phyloP scores from a whole-genome alignment of 2,329 filamentous ascomycete genomes.

The Aspergillus thermomutatus region DNA sequence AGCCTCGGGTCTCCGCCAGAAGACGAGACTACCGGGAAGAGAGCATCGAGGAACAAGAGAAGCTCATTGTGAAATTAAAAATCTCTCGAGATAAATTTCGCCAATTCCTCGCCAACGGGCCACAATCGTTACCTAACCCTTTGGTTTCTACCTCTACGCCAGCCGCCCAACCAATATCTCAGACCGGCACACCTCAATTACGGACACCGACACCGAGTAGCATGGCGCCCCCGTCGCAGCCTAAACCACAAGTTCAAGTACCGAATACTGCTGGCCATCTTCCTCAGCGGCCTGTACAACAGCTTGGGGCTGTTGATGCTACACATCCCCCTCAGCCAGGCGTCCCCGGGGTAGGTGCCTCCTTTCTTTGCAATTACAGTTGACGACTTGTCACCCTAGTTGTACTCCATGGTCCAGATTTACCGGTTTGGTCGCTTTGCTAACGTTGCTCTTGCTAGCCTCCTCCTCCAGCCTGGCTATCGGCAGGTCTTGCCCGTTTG shows the following conservation, averaged over 20 bases:
- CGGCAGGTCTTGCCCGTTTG: constrained; percentile 67
- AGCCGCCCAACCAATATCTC: constrained; percentile 43
- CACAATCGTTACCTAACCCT: constrained; percentile 23
- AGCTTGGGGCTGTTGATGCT: constrained; percentile 46
- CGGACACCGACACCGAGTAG: constrained; percentile 51
- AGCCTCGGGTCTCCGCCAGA: constrained; percentile 65
- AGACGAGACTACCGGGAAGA: constrained; percentile 72
- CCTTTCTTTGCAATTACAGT: too few species aligned
- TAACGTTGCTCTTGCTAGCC: constrained; percentile 53
- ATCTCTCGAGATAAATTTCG: constrained; percentile 69
- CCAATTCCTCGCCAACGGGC: constrained; percentile 56
- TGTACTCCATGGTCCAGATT: too few species aligned
- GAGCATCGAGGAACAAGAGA: constrained; percentile 67
- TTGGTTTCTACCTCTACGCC: constrained; percentile 40
- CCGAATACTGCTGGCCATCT: constrained; percentile 16
- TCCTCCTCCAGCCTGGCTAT: constrained; percentile 82
- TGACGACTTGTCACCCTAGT: too few species aligned
- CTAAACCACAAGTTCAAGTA: constrained; percentile 27
- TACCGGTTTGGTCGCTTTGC: constrained; percentile 3
- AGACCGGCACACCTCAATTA: constrained; percentile 45
- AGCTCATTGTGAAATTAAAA: constrained; percentile 70
- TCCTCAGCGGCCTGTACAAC: constrained; percentile 27
- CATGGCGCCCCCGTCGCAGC: constrained; percentile 47
- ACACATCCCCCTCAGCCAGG: constrained; percentile 41
- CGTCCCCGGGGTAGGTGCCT: constrained; percentile 43